Base-by-base conservation (phyloP, 441 rosid species). In the Daphne laureola region DNA sequence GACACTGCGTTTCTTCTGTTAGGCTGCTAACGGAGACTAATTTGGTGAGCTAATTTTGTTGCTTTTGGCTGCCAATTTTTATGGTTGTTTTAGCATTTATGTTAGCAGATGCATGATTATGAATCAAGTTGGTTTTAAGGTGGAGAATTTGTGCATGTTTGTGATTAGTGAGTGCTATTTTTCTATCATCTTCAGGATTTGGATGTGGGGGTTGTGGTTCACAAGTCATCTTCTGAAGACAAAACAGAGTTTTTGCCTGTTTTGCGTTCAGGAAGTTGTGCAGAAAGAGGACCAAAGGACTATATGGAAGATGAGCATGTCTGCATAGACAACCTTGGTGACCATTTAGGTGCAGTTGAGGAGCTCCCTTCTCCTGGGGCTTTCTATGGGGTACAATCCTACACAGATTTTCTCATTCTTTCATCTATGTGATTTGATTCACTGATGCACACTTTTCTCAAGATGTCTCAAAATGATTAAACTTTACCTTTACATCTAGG, bases 281-380 rank as follows among this genome's bases (percentile, higher is more conserved):
- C 96, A 59, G 96, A 86, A 73, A 83, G 63, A 63, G 98, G 98
- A 17, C 84, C 96, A 31, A 91, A 91, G 67, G 77, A 78, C 51
- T 81, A 56, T 51, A 91, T 91, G 96, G 96, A 91, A 74, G 98
- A 91, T 73, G 96, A 87, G 55, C 98, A 91, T 67, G 51, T 86
- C 26, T 88, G 98, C 59, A 82, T 88, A 35, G 86, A 91, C 75
- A 74, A 88, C 73, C 96, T 91, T 56, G 64, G 63, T 58, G 79
- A 73, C 18, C 83, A 91, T 68, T 67, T 82, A 35, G 80, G 78
- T 56, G 40, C 65, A 50, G 17, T 67, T 41, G 52, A 64, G 14
- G 71, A 73, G 47, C 67, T 76, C 56, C 85, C 91, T 38, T 53
- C 84, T 42, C 83, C 79, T 21, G 90, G 86, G 67, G 96, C 96